Evolutionary conservation across 169 alveolate genomes (phyloP), one percentile per base, ranked within the genome.

Genomic region (Cryptosporidium viatorum): DNA sequence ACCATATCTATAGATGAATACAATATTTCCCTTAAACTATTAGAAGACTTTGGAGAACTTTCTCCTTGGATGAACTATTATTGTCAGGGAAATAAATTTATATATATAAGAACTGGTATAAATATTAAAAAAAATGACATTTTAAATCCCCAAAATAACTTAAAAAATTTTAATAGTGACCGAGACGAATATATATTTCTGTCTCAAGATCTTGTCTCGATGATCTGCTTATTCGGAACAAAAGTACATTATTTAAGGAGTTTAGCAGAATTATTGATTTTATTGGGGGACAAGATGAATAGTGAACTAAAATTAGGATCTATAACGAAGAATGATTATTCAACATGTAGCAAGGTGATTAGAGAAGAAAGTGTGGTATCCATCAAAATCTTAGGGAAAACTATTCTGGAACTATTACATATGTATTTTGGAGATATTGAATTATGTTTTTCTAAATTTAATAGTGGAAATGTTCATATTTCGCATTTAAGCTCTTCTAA

Each of bases 11-110:
- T 65, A 45, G 21, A 80, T 67, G 45, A 65, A 7, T 29, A 80
- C 52, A 23, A 39, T 14, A 62, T 80, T 37, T 52, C 60, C 7
- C 23, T 80, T n/a, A 18, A 48, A 43, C 55, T 62, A n/a, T 7
- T 31, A 26, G 80, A 48, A 16, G 51, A 65, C 5, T 59, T 37
- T n/a, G 75, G 73, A 26, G 65, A 80, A n/a, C 18, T 80, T 7
- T 62, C 75, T 65, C 89, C 89, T 14, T 80, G 89, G 89, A 39
- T 80, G 73, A 59, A 80, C 39, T 3, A 43, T 50, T 26, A n/a
- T 59, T 74, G 69, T 21, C 59, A 80, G 51, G 89, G 89, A 12
- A 35, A 59, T 12, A 59, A 23, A 35, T 80, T 45, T 39, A 45
- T 80, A 7, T 73, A 31, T 29, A 31, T 7, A 14, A 16, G 71